Conservation (phyloP, 1,284 basidiomycete genomes). For the Phellopilus nigrolimitatus region DNA sequence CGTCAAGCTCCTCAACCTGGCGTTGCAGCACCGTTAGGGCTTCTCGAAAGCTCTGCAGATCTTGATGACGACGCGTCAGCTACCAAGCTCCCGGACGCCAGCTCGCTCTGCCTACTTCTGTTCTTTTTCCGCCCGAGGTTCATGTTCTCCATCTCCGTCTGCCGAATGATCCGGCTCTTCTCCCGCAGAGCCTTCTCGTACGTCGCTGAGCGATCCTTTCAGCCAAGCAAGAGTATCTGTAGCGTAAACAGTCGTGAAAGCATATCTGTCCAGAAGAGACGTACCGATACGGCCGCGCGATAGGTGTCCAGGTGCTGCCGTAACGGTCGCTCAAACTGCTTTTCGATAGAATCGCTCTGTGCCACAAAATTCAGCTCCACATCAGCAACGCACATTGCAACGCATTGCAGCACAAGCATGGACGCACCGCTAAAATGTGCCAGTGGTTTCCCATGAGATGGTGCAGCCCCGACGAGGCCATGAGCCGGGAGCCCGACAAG, state of each 20-base stretch:
- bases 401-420: too few relatives aligned
- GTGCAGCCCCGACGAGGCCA: constrained; percentile 86
- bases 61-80: too few relatives aligned
- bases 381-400: constrained; percentile 5
- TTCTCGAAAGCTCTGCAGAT: constrained; percentile 81
- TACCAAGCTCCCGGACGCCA: too few relatives aligned
- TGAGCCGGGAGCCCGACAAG: constrained; percentile 69
- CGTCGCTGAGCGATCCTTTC: constrained; percentile 68
- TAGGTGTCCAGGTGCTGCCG: constrained; percentile 83
- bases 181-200: constrained; percentile 79
- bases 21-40: constrained; percentile 80
- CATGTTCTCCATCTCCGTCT: constrained; percentile 87
- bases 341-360: constrained; percentile 82
- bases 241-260: background rate
- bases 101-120: constrained; percentile 64
- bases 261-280: constrained; percentile 27
- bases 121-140: constrained; percentile 63
- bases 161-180: constrained; percentile 80
- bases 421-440: constrained; percentile 84
- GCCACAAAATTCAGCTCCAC: constrained; percentile 9
- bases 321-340: constrained; percentile 86
- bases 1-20: constrained; percentile 86
- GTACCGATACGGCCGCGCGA: constrained; percentile 63
- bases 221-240: constrained; percentile 11
- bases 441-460: constrained; percentile 92